Evolutionary conservation across 2,329 filamentous ascomycete genomes (phyloP).

Genomic region (Capronia americana): DNA sequence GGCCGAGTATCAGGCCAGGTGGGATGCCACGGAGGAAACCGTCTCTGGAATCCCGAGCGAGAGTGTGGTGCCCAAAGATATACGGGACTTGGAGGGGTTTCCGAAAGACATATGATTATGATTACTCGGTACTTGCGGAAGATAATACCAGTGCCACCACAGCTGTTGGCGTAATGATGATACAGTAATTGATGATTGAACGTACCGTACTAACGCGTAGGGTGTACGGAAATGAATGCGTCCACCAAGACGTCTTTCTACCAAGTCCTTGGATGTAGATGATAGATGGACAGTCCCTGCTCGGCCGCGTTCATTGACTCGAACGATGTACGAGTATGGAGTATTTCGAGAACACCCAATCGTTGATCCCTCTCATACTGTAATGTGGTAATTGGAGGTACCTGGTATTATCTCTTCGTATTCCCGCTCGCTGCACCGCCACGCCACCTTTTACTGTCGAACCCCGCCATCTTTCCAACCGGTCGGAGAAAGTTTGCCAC

Average conservation of each 20-base stretch:
- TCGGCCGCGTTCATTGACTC: not conserved
- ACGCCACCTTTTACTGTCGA: not conserved
- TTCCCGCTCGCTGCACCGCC: not conserved
- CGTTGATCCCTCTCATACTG: no score
- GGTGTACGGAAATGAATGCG: no score
- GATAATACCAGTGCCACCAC: not conserved
- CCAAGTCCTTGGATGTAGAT: not conserved
- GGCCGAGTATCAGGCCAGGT: conserved; percentile 23
- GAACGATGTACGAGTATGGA: no score
- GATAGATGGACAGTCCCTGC: not conserved
- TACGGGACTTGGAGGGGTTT: conserved; percentile 12
- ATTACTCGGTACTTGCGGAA: no score
- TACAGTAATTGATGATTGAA: not conserved
- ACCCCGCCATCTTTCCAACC: not conserved
- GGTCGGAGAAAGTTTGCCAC: not conserved
- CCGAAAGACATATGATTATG: conserved; percentile 26
- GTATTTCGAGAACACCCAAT: not conserved
- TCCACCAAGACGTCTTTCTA: no score
- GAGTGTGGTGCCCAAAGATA: conserved; percentile 17
- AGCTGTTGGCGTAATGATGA: not conserved
- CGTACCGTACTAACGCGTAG: no score
- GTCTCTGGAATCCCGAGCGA: not conserved
- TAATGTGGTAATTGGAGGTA: no score
- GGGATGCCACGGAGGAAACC: conserved; percentile 21
- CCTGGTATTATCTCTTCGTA: not conserved